Base-by-base conservation (phyloP, 2,329 filamentous ascomycete species). In the Pseudocercospora eumusae region DNA sequence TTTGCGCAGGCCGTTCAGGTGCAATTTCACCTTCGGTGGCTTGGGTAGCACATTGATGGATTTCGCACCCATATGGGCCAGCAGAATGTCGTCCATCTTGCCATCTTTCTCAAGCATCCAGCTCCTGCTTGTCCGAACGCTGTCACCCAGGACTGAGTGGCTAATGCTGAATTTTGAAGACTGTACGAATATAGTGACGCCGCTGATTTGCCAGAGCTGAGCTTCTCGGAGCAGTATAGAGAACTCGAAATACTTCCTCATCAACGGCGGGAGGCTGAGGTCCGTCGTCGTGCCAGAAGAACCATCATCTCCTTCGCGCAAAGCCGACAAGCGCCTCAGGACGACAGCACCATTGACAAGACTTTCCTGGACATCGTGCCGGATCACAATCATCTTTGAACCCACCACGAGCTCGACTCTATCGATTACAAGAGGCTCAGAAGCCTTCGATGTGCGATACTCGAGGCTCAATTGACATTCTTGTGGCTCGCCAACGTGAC, bases 21-120 rank as follows among this genome's bases (percentile, higher is more conserved):
- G 83, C 50, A 99, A 85, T 68, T 91, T 87, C 79, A 99, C 86
- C 76, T 97, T 98, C 0, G 95, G 95, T 27, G 93, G 95, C 67
- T 96, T 90, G 1, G 95, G 93, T 58, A 92, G 82, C 23, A 99
- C 87, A 60, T 86, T 88, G 60, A 96, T 84, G 1, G 79, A 78
- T 33, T 84, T 79, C 1, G 81, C 79, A 60, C 84, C 79, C 42
- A 78, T 77, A 57, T 79, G 79, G 21, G 67, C 64, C 8, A 72
- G 63, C n/a, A 60, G 50, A 10, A 60, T 44, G 54, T 58, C 63
- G 9, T 64, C 61, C 10, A 69, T 13, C 18, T 52, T 42, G 27
- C 57, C 65, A n/a, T 60, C 57, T n/a, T 63, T 55, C 27, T 60
- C 20, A 5, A 67, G 42, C 47, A 64, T 61, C 61, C 68, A 70